Base-by-base conservation (phyloP, 768 basidiomycete genomes). In the Agrocybe chaxingu region DNA sequence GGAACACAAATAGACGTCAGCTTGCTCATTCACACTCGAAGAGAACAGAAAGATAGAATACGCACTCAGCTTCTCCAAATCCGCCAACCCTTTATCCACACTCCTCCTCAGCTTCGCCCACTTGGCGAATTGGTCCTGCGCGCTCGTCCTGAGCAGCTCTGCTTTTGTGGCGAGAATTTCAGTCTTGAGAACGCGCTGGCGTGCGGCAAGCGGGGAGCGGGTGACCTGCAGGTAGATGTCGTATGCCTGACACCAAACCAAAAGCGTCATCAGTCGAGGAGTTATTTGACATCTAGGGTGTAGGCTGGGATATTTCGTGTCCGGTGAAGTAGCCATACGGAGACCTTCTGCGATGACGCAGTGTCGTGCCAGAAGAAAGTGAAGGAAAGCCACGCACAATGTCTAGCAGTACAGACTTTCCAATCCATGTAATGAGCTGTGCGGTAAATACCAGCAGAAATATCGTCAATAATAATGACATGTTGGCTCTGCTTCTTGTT, bases 91-190 rank as follows among this genome's bases (percentile, higher is more conserved):
- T 69, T 96, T 98, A 72, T 98, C 96, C 40, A 98, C 82, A 58
- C 80, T 91, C 57, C 97, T 71, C 59, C 89, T 73, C 63, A 98
- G 71, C 71, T 93, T 94, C 42, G 96, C 96, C 96, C 97, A 98
- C 71, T 93, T 98, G 13, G 94, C 92, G 65, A 99, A 99, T 62
- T 98, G 91, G 63, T 98, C 95, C 65, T 98, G 97, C 12, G 93
- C 89, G 60, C 90, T 93, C 32, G 94, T 98, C 64, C 84, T 84
- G 55, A 87, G 67, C 3, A 98, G 82, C 64, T 98, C 92, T 19
- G 87, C 77, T 70, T 95, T 95, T 34, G 83, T 86, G 29, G 71
- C 66, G 39, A 98, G 75, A 30, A 98, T 81, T 48, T 94, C 85
- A 7, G 79, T 71, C 69, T 96, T 93, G 58, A 98, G 83, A 53